phyloP scores from a whole-genome alignment of 345 rosid genomes.

The Eucalyptus dawsonii region DNA sequence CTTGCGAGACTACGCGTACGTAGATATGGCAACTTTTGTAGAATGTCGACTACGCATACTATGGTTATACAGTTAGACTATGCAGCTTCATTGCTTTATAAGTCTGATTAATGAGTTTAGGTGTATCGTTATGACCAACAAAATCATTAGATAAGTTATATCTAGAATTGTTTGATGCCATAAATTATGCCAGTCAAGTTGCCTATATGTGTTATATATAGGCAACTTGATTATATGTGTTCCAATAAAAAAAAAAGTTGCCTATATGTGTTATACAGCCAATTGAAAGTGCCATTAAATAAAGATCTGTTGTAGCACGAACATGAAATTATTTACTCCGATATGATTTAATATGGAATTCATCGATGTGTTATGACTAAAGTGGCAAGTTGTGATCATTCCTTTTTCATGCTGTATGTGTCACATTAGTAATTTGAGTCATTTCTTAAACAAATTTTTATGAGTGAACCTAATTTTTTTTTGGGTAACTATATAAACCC shows the following conservation, averaged over 20 bases:
- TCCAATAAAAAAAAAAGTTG: no score
- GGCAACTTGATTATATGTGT: no score
- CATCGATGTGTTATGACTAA: background rate
- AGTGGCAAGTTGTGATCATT: background rate
- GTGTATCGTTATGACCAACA: background rate
- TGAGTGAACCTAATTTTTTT: background rate
- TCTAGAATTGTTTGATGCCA: background rate
- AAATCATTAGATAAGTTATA: background rate
- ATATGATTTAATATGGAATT: background rate
- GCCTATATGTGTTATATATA: background rate
- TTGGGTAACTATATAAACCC: background rate
- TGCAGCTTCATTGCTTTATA: background rate
- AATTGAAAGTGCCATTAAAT: background rate
- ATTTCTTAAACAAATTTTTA: background rate
- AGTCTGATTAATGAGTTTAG: background rate
- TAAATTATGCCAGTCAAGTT: background rate
- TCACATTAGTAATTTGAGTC: background rate
- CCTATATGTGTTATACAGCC: background rate
- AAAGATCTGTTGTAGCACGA: rapidly evolving
- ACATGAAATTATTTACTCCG: background rate
- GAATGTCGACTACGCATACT: background rate
- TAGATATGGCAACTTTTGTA: background rate
- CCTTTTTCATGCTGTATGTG: rapidly evolving
- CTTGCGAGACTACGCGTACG: background rate
- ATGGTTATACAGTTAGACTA: background rate